Evolutionary conservation across 139 green algal species (phyloP), one percentile per base, ranked within the genome.

Genomic region (Diplosphaera chodatii): DNA sequence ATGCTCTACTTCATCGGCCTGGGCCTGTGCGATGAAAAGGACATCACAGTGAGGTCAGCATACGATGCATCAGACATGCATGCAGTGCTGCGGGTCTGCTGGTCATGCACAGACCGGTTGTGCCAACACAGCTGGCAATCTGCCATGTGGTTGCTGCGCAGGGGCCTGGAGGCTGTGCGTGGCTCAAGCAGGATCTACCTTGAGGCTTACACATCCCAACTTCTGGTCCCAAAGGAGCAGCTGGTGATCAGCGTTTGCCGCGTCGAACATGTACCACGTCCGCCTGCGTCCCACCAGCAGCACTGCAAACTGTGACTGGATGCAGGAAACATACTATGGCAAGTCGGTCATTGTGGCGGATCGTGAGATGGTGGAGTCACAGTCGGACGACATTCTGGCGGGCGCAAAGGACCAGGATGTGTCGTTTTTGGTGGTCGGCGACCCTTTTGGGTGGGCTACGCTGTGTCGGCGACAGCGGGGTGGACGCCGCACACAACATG

Each of bases 341-440:
- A 92, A 91, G 64, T 59, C 86, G 64, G 85, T 99, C 10, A 74
- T 92, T 3, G 80, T 97, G 2, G 93, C 93, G 22, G 94, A 99
- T 74, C 63, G 94, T 8, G 90, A 98, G 59, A 94, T 96, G 93
- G 93, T 98, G 37, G 93, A 97, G 80, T 85, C 86, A 80, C 41
- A 87, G 64, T 80, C 88, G 2, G 95, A 98, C 64, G 75, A 71
- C 1, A 96, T 99, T 28, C 72, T 99, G 48, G 80, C 88, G 31
- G 86, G 85, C 0, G 92, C 96, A 10, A 71, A 87, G 3, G 73
- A 75, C 21, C 67, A 75, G 4, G 88, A 98, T 56, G 92, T 99
- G 18, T 92, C 95, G 0, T 99, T 99, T 77, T 84, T 97, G 18
- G 96, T 99, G 0, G 95, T 99, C 13, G 95, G 95, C 0, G 95